These are phyloP conservation scores for Holtermannia corniformis DNA, from an alignment of 768 basidiomycete species.

Conservation along the genomic window DNA sequence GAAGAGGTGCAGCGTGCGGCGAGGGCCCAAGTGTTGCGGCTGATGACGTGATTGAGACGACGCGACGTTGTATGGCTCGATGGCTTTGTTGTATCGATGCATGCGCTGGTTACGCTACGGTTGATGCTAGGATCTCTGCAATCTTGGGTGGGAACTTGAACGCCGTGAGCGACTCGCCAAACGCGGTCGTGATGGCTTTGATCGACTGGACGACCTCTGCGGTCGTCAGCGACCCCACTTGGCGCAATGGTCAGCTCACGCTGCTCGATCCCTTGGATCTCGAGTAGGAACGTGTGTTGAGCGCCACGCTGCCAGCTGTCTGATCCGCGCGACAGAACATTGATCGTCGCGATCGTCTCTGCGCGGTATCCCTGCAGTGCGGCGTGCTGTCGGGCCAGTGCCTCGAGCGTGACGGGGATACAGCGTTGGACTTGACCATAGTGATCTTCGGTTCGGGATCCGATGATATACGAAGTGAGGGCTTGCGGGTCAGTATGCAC, in stretches of 20 bases:
- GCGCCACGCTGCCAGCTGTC: background rate
- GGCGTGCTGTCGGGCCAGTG: constrained; percentile 24
- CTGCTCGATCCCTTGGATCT: background rate
- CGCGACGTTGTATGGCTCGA: too few species aligned
- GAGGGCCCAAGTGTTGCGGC: background rate
- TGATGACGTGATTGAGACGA: background rate
- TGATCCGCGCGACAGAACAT: background rate
- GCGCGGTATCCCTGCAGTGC: constrained; percentile 14
- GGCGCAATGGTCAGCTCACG: background rate
- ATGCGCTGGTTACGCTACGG: background rate
- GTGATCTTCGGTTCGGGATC: constrained; percentile 34
- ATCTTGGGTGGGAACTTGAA: constrained; percentile 32
- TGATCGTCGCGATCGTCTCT: constrained; percentile 7
- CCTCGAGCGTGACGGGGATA: constrained; percentile 30
- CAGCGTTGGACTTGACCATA: constrained; percentile 38
- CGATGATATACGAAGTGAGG: constrained; percentile 23
- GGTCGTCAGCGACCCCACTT: background rate
- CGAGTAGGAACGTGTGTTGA: background rate
- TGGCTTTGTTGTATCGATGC: background rate
- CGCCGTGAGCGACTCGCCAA: constrained; percentile 28
- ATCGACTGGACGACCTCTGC: background rate
- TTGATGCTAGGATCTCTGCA: constrained; percentile 11
- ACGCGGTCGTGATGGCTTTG: constrained; percentile 2
- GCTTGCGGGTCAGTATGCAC: constrained; percentile 12
- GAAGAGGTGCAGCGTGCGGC: background rate